Evolutionary conservation across 371 early-diverging fungal genomes (phyloP), one percentile per base, ranked within the genome.

Genomic region (Zancudomyces culisetae): DNA sequence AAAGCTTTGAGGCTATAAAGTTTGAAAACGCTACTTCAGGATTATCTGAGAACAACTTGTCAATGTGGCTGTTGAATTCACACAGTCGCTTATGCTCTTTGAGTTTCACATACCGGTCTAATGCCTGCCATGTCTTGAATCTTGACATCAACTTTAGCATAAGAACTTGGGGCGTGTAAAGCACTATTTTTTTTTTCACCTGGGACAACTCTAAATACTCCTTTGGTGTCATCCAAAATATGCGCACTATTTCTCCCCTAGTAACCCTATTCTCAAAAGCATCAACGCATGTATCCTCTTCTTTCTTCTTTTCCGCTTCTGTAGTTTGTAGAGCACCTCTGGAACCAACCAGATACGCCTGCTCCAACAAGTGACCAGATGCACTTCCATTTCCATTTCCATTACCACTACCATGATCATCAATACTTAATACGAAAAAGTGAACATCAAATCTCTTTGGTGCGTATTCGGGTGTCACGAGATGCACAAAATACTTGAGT

Each of bases 401-500:
- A n/a, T n/a, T n/a, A 55, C 55, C 12, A 58, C 46, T n/a, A 55
- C 56, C 55, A 42, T 19, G 13, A 43, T 61, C 28, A 43, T 59
- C 57, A 0, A 85, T 30, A 21, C 66, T 69, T 1, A 80, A 74
- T 51, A 85, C 51, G 59, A 75, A 85, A 56, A 89, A 89, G 3
- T 72, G 70, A 2, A 87, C 81, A 50, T 80, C 76, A 62, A 81
- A 89, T 22, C 90, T 74, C 49, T 69, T 71, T 40, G 67, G 55
- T 59, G 77, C 74, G 0, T 70, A 59, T 4, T 66, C 56, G 12
- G 90, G 90, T 12, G 87, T 87, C 28, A 81, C 73, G 87, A 87
- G 87, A 49, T 77, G 76, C 0, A 79, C 75, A 60, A 85, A 78
- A 6, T 71, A 77, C 1, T 60, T 57, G 12, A 80, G 57, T 2